Percentiles rank a stretch among this genome's conserved stretches.
These are phyloP conservation scores for Colletotrichum sp. DNA, from an alignment of 2,329 filamentous ascomycete species.

Conservation along the genomic window DNA sequence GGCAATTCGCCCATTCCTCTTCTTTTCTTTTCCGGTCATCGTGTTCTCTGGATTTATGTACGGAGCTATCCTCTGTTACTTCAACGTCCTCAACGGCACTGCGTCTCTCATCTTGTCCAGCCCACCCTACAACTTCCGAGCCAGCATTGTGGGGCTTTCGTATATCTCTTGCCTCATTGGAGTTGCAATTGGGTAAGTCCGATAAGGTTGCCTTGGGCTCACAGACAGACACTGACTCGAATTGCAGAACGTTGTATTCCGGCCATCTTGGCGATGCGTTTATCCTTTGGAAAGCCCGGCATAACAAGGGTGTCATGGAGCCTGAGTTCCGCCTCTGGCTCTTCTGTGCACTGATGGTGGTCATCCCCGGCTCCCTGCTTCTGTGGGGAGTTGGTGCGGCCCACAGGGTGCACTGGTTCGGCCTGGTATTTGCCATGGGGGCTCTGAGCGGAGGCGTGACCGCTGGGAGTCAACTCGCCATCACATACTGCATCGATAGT, in stretches of 20 bases:
- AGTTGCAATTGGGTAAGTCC: slow-evolving; percentile 3
- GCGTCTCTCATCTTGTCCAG: slow-evolving; percentile 43
- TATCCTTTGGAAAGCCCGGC: slow-evolving; percentile 39
- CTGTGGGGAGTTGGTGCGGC: slow-evolving; percentile 37
- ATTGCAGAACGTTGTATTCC: slow-evolving; percentile 28
- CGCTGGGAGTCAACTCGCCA: slow-evolving; percentile 39
- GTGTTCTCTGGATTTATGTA: slow-evolving; percentile 49
- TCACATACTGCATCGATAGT: slow-evolving; percentile 46
- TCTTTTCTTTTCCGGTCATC: slow-evolving; percentile 35
- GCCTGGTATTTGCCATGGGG: slow-evolving; percentile 45
- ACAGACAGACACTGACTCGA: neutral
- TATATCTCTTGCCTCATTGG: slow-evolving; percentile 43
- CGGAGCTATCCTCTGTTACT: slow-evolving; percentile 46
- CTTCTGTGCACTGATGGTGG: slow-evolving; percentile 27
- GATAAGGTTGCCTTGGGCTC: neutral
- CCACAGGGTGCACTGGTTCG: slow-evolving; percentile 45
- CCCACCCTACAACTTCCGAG: slow-evolving; percentile 41
- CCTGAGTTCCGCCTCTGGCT: slow-evolving; percentile 48
- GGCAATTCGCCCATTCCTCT: neutral
- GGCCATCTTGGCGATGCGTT: slow-evolving; percentile 42
- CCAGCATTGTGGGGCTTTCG: slow-evolving; percentile 42
- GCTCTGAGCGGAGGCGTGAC: slow-evolving; percentile 36
- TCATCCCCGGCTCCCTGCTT: slow-evolving; percentile 13
- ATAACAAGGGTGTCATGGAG: slow-evolving; percentile 45
- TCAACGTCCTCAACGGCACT: slow-evolving; percentile 49